phyloP scores from a whole-genome alignment of 768 basidiomycete genomes.

The Leucocoprinus birnbaumii region DNA sequence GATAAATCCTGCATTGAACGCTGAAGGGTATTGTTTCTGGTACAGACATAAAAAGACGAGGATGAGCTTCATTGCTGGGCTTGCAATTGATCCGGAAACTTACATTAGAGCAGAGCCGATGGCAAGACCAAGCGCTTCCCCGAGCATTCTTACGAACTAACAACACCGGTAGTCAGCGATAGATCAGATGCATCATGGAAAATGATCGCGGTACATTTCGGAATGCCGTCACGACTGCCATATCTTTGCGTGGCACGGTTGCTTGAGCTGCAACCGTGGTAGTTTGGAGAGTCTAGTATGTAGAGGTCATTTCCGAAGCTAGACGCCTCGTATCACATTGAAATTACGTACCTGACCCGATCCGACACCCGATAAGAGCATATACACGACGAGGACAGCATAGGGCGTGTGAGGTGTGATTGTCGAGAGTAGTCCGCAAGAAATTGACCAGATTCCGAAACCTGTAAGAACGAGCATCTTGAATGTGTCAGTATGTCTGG shows the following conservation, averaged over 20 bases:
- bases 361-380: slow-evolving; percentile 57
- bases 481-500: background rate
- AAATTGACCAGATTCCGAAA: slow-evolving; percentile 67
- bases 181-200: background rate
- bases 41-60: no score
- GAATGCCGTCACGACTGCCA: slow-evolving; percentile 73
- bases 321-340: background rate
- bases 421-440: slow-evolving; percentile 66
- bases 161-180: slow-evolving; percentile 3
- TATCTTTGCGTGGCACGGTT: slow-evolving; percentile 64
- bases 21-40: background rate
- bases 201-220: no score
- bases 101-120: slow-evolving; percentile 58
- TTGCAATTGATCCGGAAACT: no score
- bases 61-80: no score
- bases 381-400: slow-evolving; percentile 54
- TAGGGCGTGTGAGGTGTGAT: slow-evolving; percentile 46
- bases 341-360: slow-evolving; percentile 46
- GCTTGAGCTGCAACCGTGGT: slow-evolving; percentile 75
- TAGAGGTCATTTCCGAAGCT: slow-evolving; percentile 18
- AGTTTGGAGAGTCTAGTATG: slow-evolving; percentile 53
- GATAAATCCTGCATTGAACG: background rate
- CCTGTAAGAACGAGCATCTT: slow-evolving; percentile 62
- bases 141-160: slow-evolving; percentile 66
- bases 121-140: slow-evolving; percentile 66